Evolutionary conservation across 768 basidiomycete species (phyloP).

Genomic region (Boletus reticulatus): DNA sequence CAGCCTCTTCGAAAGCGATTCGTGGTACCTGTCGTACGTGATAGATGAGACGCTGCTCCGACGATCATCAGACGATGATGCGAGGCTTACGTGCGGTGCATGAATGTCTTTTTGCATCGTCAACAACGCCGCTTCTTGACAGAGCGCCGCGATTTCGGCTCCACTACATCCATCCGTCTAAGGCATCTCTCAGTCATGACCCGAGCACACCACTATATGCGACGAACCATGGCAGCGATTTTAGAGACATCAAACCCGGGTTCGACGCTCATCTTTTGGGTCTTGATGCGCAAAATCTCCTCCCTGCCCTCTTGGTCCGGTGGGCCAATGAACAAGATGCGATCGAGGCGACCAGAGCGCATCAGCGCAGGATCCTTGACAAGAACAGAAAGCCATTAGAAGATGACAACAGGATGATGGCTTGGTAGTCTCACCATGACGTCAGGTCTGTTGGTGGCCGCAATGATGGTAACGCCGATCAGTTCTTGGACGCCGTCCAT

Average conservation of each 20-base stretch:
- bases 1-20: slow-evolving; percentile 70
- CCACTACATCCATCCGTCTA: slow-evolving; percentile 96
- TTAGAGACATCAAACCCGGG: slow-evolving; percentile 60
- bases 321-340: slow-evolving; percentile 91
- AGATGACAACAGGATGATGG: background rate
- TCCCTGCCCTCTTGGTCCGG: slow-evolving; percentile 77
- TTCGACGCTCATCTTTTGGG: slow-evolving; percentile 77
- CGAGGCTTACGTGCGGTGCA: slow-evolving; percentile 57
- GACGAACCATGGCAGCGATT: slow-evolving; percentile 65
- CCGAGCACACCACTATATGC: background rate
- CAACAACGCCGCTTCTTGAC: slow-evolving; percentile 92
- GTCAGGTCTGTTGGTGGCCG: slow-evolving; percentile 95
- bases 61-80: background rate
- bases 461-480: slow-evolving; percentile 91
- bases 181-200: slow-evolving; percentile 5
- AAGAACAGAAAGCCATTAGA: background rate
- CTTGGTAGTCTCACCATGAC: slow-evolving; percentile 59
- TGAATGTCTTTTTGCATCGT: slow-evolving; percentile 89
- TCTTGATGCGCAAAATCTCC: slow-evolving; percentile 83
- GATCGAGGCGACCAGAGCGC: slow-evolving; percentile 92
- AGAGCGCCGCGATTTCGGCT: slow-evolving; percentile 87
- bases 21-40: slow-evolving; percentile 60
- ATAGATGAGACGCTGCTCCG: background rate
- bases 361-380: slow-evolving; percentile 88
- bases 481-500: slow-evolving; percentile 99